Conservation (phyloP, 2,329 filamentous ascomycete genomes). For the Paramyrothecium sp. region DNA sequence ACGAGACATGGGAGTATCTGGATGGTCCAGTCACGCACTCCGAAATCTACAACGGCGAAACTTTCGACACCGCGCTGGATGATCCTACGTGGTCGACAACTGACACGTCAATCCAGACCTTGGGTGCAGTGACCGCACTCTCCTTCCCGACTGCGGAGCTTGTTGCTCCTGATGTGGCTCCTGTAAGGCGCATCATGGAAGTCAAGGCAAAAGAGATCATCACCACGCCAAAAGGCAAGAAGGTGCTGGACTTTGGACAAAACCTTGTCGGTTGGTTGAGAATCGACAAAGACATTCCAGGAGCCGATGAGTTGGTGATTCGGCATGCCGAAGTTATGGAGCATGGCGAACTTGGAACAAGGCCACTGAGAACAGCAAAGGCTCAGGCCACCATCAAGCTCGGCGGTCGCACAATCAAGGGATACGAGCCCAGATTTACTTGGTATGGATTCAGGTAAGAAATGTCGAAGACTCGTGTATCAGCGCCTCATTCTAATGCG, state of each 20-base stretch:
- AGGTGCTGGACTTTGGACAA: conserved; percentile 55
- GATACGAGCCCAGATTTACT: conserved; percentile 47
- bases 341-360: conserved; percentile 36
- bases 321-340: conserved; percentile 56
- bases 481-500: background rate
- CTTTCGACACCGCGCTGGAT: conserved; percentile 4
- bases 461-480: conserved; percentile 29
- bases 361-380: conserved; percentile 14
- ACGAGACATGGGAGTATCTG: conserved; percentile 27
- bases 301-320: conserved; percentile 41
- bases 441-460: conserved; percentile 55
- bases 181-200: background rate
- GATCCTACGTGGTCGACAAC: conserved; percentile 3
- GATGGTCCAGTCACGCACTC: conserved; percentile 5
- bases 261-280: conserved; percentile 53
- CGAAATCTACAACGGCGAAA: conserved; percentile 7
- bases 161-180: background rate
- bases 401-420: background rate
- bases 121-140: background rate
- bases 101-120: background rate
- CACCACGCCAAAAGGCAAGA: conserved; percentile 38
- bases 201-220: conserved; percentile 15
- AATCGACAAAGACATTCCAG: conserved; percentile 33
- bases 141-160: background rate
- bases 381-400: conserved; percentile 5